Evolutionary conservation across 2,329 filamentous ascomycete genomes (phyloP), one percentile per base, ranked within the genome.

Genomic region (Whalleya microplaca): DNA sequence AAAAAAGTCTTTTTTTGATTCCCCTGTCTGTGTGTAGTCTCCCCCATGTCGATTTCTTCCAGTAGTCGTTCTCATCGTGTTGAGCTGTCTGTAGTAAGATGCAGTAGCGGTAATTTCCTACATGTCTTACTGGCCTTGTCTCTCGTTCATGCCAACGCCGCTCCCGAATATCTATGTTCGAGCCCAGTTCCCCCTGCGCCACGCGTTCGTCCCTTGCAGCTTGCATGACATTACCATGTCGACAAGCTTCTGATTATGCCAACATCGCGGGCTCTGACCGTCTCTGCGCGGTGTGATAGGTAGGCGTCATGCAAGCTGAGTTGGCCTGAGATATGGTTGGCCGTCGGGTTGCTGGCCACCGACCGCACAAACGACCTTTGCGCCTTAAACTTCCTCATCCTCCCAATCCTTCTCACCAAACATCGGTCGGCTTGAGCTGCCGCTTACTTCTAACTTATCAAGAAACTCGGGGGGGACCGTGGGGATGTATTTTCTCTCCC

Each of bases 381-480:
- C 21, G 59, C 51, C 49, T 65, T 49, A 66, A 48, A 83, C 79
- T 68, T 86, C 84, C 68, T 88, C 85, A 65, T 87, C 85, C 71
- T 87, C 85, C 84, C 85, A 88, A 68, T 88, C 85, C 71, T 84
- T 80, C 66, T 87, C 84, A 42, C 76, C 79, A 73, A 84, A 87
- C 75, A 86, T 83, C 19, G 83, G 83, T 41, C 78, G 76, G 64
- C 75, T 80, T 23, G 78, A 75, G 57, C 73, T 76, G 6, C 79
- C 81, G 59, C 75, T 79, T 48, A 79, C 75, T 72, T 97, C 94
- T 46, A 99, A 80, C 77, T 92, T 96, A 58, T 89, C 86, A 58
- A 99, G 78, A 70, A 98, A 96, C 75, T 99, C 95, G 0, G 93
- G 89, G 18, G 95, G 94, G 51, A 99, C 91, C 0, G 91, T 96